Evolutionary conservation across 768 basidiomycete species (phyloP).

Genomic region (Leccinum olivaceopallidum): DNA sequence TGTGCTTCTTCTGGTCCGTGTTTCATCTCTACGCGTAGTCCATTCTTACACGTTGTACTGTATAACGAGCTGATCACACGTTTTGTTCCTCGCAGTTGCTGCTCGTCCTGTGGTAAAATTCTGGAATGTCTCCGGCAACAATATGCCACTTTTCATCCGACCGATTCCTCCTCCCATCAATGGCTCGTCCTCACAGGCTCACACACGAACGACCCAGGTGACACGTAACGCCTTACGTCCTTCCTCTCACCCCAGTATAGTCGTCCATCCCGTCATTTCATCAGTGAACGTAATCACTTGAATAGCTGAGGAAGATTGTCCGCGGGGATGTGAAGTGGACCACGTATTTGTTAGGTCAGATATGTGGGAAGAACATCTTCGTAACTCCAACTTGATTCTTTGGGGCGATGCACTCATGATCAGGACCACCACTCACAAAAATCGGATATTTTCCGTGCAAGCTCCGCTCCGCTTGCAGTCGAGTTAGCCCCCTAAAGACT

Average conservation of each 20-base stretch:
- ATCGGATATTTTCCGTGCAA: neutral
- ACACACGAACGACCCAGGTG: constrained; percentile 8
- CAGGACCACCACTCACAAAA: constrained; percentile 1
- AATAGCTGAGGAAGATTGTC: constrained; percentile 15
- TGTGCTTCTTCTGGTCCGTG: constrained; percentile 16
- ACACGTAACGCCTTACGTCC: constrained; percentile 19
- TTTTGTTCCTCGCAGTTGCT: constrained; percentile 39
- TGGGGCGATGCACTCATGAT: constrained; percentile 1
- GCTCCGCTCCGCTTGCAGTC: constrained; percentile 1
- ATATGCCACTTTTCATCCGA: constrained; percentile 57
- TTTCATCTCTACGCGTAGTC: constrained; percentile 20
- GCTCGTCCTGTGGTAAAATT: constrained; percentile 60
- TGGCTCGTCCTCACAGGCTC: constrained; percentile 1
- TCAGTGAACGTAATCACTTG: constrained; percentile 18
- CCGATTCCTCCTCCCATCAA: constrained; percentile 22
- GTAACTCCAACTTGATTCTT: constrained; percentile 1
- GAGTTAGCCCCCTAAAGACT: constrained; percentile 12
- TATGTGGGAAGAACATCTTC: constrained; percentile 21
- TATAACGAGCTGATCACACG: constrained; percentile 19
- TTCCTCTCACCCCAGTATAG: constrained; percentile 11
- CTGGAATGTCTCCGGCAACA: constrained; percentile 53
- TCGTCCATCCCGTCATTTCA: constrained; percentile 19
- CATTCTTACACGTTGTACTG: constrained; percentile 7
- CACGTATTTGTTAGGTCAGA: constrained; percentile 25
- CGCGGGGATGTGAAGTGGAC: constrained; percentile 20